Evolutionary conservation across 2,329 filamentous ascomycete genomes (phyloP).

Genomic region (Fusarium albosuccineum): DNA sequence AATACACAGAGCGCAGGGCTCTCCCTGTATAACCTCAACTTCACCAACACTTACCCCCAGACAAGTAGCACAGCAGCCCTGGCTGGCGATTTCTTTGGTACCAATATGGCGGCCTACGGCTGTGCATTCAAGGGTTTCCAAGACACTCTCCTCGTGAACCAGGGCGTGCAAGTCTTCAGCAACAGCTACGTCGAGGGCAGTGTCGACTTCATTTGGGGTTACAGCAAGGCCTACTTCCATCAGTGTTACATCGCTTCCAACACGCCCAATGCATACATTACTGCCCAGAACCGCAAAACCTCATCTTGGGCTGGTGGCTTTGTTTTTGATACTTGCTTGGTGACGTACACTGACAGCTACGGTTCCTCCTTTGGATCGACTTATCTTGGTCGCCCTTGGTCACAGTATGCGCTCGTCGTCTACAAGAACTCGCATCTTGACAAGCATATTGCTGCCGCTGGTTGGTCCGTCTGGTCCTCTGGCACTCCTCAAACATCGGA

Average conservation of each 20-base stretch:
- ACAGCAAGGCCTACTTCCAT: slow-evolving; percentile 53
- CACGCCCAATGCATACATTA: slow-evolving; percentile 49
- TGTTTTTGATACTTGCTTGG: slow-evolving; percentile 49
- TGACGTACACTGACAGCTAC: slow-evolving; percentile 46
- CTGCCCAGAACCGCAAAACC: slow-evolving; percentile 49
- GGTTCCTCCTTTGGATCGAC: slow-evolving; percentile 51
- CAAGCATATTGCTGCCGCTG: slow-evolving; percentile 41
- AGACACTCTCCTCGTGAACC: slow-evolving; percentile 62
- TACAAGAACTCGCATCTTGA: slow-evolving; percentile 64
- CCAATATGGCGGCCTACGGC: slow-evolving; percentile 53
- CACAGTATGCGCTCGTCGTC: slow-evolving; percentile 59
- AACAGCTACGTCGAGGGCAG: slow-evolving; percentile 51
- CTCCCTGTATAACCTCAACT: slow-evolving; percentile 72
- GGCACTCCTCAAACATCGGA: slow-evolving; percentile 69
- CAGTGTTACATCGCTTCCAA: slow-evolving; percentile 55
- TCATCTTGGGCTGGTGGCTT: slow-evolving; percentile 49
- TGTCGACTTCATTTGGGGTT: slow-evolving; percentile 47
- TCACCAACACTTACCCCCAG: slow-evolving; percentile 61
- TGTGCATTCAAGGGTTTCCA: slow-evolving; percentile 61
- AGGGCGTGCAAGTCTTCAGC: slow-evolving; percentile 61
- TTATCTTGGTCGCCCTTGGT: slow-evolving; percentile 63
- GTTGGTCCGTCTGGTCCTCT: slow-evolving; percentile 63
- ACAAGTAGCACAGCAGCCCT: slow-evolving; percentile 58
- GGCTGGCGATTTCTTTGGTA: slow-evolving; percentile 52
- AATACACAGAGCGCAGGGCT: slow-evolving; percentile 59